Percentiles rank a stretch among this genome's conserved stretches.
Evolutionary conservation across 2,329 filamentous ascomycete genomes (phyloP).

Genomic region (Pseudofabraea citricarpa): DNA sequence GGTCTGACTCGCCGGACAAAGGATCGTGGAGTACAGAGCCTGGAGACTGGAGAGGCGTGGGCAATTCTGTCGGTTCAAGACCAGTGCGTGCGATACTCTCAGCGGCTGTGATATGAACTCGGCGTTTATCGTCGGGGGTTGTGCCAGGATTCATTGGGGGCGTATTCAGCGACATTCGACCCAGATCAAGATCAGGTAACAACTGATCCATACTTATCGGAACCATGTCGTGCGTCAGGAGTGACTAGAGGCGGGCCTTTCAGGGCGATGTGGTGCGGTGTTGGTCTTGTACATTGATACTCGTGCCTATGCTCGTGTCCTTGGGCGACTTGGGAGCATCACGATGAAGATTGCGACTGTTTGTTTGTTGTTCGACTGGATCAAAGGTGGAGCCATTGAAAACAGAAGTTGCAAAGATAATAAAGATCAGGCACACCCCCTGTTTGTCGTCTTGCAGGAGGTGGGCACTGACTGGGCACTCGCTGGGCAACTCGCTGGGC

Average conservation of each 20-base stretch:
- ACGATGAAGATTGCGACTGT: too few species aligned
- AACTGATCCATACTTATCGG: too few species aligned
- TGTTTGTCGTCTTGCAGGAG: too few species aligned
- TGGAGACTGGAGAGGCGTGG: too few species aligned
- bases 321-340: too few species aligned
- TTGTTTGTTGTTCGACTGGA: too few species aligned
- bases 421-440: too few species aligned
- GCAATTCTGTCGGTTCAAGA: not conserved
- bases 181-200: not conserved
- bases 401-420: too few species aligned
- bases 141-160: not conserved
- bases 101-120: not conserved
- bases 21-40: not conserved
- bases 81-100: not conserved
- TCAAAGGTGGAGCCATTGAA: too few species aligned
- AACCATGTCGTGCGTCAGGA: not conserved
- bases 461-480: too few species aligned
- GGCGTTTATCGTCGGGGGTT: slow-evolving; percentile 13
- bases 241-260: not conserved
- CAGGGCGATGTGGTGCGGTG: not conserved
- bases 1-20: not conserved
- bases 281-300: not conserved
- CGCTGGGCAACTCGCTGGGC: too few species aligned
- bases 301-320: not conserved
- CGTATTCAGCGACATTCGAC: not conserved